phyloP scores from a whole-genome alignment of 371 early-diverging fungal species.

The Mortierella sp. region DNA sequence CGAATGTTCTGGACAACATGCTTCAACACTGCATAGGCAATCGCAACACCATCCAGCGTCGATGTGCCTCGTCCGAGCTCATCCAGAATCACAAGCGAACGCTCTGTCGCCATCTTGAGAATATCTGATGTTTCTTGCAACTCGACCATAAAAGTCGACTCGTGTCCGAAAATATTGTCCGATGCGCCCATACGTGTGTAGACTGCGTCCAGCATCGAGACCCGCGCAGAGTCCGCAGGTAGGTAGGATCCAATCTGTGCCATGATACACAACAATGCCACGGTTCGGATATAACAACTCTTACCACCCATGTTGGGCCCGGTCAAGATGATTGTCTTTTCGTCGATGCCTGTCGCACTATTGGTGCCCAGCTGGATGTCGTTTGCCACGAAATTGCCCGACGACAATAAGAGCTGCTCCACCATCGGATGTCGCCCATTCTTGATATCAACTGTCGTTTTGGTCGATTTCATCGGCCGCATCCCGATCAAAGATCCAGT shows the following conservation, averaged over 20 bases:
- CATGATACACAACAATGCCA: slow-evolving; percentile 83
- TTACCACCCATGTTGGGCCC: slow-evolving; percentile 98
- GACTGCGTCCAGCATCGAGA: slow-evolving; percentile 94
- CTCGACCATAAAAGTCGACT: slow-evolving; percentile 99
- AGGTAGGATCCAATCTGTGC: slow-evolving; percentile 97
- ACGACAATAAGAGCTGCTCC: slow-evolving; percentile 78
- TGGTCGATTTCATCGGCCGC: neutral
- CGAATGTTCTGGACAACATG: slow-evolving; percentile 71
- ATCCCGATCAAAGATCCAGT: neutral
- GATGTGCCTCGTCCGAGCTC: slow-evolving; percentile 99
- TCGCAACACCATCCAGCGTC: slow-evolving; percentile 92
- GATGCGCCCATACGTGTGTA: slow-evolving; percentile 90
- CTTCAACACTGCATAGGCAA: slow-evolving; percentile 91
- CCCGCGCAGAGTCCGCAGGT: slow-evolving; percentile 85
- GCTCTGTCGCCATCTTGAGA: slow-evolving; percentile 81
- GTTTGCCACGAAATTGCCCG: slow-evolving; percentile 79
- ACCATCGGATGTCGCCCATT: slow-evolving; percentile 95
- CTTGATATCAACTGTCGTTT: slow-evolving; percentile 53
- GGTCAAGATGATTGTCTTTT: slow-evolving; percentile 62
- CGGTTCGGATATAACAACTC: slow-evolving; percentile 90
- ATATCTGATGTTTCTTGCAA: slow-evolving; percentile 98
- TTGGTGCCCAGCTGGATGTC: slow-evolving; percentile 71
- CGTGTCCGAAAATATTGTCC: slow-evolving; percentile 81
- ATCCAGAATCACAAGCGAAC: slow-evolving; percentile 96
- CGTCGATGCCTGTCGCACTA: slow-evolving; percentile 1